Percentiles rank a stretch among this genome's conserved stretches.
Conservation (phyloP, 345 rosid genomes). For the Odontarrhena argentea region DNA sequence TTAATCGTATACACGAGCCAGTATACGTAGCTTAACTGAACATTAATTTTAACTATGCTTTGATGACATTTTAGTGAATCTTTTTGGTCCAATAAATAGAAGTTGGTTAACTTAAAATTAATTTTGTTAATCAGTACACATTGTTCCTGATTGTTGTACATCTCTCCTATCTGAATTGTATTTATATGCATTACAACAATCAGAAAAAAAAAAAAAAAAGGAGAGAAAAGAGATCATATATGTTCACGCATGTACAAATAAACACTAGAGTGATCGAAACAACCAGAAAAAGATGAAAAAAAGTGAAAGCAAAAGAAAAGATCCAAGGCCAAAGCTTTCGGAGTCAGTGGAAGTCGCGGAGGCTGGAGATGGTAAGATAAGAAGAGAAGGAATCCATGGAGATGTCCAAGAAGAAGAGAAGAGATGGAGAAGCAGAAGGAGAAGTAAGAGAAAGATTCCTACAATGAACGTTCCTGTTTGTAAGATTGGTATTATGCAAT, state of each 20-base stretch:
- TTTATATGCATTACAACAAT: neutral
- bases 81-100: no score
- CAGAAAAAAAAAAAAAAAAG: neutral
- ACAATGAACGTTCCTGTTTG: conserved; percentile 43
- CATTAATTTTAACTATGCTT: no score
- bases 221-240: neutral
- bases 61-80: no score
- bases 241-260: neutral
- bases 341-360: conserved; percentile 34
- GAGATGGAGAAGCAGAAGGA: conserved; percentile 39
- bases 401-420: conserved; percentile 43
- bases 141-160: no score
- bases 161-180: no score
- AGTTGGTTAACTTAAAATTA: no score
- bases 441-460: conserved; percentile 37
- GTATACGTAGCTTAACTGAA: no score
- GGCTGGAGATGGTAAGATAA: conserved; percentile 30
- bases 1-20: no score
- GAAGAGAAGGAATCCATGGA: conserved; percentile 42
- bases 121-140: no score
- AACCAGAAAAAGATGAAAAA: conserved; percentile 38
- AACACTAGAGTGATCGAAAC: conserved; percentile 24
- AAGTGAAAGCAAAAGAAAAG: conserved; percentile 37
- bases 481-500: conserved; percentile 32
- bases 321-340: conserved; percentile 41